A percentile compares a stretch with the other conserved stretches of the same genome.
Conservation (phyloP, 371 early-diverging fungal genomes). For the Rhizomucor pusillus region DNA sequence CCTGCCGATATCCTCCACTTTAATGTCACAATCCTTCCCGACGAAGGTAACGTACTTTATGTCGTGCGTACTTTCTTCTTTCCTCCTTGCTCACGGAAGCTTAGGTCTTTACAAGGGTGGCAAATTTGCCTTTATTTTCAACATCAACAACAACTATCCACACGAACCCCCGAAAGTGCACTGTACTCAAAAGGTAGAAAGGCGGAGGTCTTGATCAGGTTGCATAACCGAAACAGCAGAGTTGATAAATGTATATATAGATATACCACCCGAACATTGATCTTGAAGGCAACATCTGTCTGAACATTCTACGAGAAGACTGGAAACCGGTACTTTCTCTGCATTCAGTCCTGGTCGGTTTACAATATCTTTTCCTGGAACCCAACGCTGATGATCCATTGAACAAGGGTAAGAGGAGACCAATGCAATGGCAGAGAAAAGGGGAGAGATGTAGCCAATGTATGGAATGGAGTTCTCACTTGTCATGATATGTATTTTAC, state of each 20-base stretch:
- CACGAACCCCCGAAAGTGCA: constrained; percentile 98
- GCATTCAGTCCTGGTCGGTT: constrained; percentile 93
- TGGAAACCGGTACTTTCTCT: constrained; percentile 99
- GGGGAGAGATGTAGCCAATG: neutral
- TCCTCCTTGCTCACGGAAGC: neutral
- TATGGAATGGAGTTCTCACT: neutral
- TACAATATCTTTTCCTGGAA: constrained; percentile 95
- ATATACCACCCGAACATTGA: constrained; percentile 99
- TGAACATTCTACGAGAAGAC: constrained; percentile 98
- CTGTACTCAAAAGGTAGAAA: constrained; percentile 84
- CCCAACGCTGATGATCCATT: constrained; percentile 99
- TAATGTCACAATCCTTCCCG: constrained; percentile 80
- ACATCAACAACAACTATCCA: constrained; percentile 93
- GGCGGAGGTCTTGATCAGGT: neutral
- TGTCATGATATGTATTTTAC: neutral
- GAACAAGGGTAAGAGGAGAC: constrained; percentile 72
- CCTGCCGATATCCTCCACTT: constrained; percentile 85
- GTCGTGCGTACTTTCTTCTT: no score
- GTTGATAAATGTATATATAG: constrained; percentile 29
- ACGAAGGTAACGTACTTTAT: constrained; percentile 67
- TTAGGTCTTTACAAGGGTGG: constrained; percentile 93
- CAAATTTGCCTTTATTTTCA: constrained; percentile 89
- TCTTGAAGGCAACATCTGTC: constrained; percentile 95
- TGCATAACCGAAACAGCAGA: neutral
- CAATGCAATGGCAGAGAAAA: neutral